Percentiles rank a stretch among this genome's conserved stretches.
These are phyloP conservation scores for Lonicera japonica DNA, from an alignment of 129 eudicot genomes.

Conservation along the genomic window DNA sequence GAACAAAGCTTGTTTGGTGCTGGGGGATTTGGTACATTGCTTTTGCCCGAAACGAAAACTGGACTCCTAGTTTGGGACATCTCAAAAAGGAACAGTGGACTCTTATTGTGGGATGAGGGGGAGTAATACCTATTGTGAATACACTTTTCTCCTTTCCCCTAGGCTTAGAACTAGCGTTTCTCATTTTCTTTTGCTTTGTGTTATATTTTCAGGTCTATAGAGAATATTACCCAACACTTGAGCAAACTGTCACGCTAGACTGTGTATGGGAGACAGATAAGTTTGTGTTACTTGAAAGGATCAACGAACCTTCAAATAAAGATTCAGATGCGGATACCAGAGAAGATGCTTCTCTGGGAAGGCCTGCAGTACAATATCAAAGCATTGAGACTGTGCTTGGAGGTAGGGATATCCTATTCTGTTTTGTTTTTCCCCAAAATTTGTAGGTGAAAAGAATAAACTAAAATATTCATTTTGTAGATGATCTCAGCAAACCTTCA, in stretches of 20 bases:
- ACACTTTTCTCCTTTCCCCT: neutral
- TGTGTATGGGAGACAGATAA: conserved; percentile 77
- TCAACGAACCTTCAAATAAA: conserved; percentile 18
- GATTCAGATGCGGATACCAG: conserved; percentile 23
- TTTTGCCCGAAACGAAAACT: no score
- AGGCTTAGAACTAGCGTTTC: neutral
- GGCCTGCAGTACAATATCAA: conserved; percentile 39
- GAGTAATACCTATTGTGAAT: neutral
- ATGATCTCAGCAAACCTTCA: conserved; percentile 3
- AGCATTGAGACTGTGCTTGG: conserved; percentile 60
- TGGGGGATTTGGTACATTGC: no score
- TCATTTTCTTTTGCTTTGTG: neutral
- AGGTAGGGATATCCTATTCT: conserved; percentile 42
- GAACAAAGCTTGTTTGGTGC: no score
- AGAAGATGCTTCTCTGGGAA: conserved; percentile 21
- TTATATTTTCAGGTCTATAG: conserved; percentile 50
- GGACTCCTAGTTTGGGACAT: no score
- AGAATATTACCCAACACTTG: conserved; percentile 60
- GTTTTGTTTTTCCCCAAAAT: no score
- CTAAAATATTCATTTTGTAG: no score
- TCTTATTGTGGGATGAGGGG: no score
- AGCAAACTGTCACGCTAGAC: conserved; percentile 41
- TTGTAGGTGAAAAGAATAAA: conserved; percentile 22
- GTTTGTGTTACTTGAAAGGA: conserved; percentile 49
- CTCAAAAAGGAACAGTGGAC: no score